Evolutionary conservation across 139 green algal species (phyloP).

Genomic region (Coelastrella sp.): DNA sequence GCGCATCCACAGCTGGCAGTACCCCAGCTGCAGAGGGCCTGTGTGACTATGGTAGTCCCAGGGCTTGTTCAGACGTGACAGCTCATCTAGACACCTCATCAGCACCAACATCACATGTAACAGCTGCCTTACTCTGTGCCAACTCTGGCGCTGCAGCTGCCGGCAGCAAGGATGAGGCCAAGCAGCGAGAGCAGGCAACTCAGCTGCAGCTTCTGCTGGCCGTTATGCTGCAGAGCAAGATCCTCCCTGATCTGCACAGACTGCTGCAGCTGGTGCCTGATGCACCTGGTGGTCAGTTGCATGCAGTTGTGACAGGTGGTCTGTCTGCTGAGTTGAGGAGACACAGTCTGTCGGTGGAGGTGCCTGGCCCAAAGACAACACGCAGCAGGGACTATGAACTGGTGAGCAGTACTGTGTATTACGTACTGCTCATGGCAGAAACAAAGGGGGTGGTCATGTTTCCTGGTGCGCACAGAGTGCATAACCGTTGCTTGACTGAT

Average conservation of each 20-base stretch:
- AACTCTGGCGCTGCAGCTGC: not conserved
- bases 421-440: no score
- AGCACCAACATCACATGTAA: not conserved
- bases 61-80: conserved; percentile 34
- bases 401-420: no score
- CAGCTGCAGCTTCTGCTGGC: conserved; percentile 28
- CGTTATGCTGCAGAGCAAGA: conserved; percentile 30
- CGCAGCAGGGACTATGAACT: not conserved
- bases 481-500: not conserved
- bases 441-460: no score
- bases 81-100: no score
- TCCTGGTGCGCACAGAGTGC: not conserved
- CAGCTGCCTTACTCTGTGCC: not conserved
- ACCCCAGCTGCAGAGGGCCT: not conserved
- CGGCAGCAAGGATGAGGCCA: not conserved
- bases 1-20: not conserved
- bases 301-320: not conserved
- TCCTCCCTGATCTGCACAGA: conserved; percentile 35
- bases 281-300: not conserved
- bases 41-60: conserved; percentile 13
- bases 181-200: not conserved
- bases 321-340: not conserved
- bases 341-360: not conserved
- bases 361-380: not conserved
- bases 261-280: conserved; percentile 25